Evolutionary conservation across 345 rosid genomes (phyloP).

Genomic region (Alliaria petiolata): DNA sequence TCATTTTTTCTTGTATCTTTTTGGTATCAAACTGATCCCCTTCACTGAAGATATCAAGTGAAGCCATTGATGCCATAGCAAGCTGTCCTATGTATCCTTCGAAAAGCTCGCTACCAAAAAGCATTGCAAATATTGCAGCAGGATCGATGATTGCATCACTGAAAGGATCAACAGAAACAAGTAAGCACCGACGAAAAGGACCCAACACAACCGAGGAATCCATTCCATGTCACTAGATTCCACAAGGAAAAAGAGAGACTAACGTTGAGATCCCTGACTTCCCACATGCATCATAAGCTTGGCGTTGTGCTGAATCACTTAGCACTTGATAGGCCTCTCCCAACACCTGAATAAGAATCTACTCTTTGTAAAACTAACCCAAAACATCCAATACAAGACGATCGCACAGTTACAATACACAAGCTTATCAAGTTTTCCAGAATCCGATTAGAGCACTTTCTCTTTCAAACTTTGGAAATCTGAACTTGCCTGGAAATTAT

Average conservation of each 20-base stretch:
- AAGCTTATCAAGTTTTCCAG: too few species aligned
- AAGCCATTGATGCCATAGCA: slow-evolving; percentile 99
- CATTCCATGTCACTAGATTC: background rate
- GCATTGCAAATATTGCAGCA: slow-evolving; percentile 96
- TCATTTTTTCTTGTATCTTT: slow-evolving; percentile 92
- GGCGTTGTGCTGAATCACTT: slow-evolving; percentile 85
- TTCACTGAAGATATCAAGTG: slow-evolving; percentile 78
- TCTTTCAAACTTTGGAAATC: background rate
- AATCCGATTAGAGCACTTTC: background rate
- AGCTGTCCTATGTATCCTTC: slow-evolving; percentile 95
- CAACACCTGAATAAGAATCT: slow-evolving; percentile 47
- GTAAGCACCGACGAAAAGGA: slow-evolving; percentile 1
- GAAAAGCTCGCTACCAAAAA: slow-evolving; percentile 97
- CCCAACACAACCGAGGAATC: background rate
- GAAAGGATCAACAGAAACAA: slow-evolving; percentile 28
- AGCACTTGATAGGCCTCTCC: slow-evolving; percentile 98
- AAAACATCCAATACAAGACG: background rate
- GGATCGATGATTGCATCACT: slow-evolving; percentile 94
- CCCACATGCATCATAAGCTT: slow-evolving; percentile 90
- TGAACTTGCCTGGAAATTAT: slow-evolving; percentile 77
- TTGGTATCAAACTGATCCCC: slow-evolving; percentile 82
- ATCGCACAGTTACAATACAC: background rate
- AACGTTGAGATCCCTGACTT: slow-evolving; percentile 95
- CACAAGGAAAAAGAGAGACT: slow-evolving; percentile 40
- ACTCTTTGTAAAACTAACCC: background rate